Conservation (phyloP, 2,329 filamentous ascomycete species). For the Botrytis pseudocinerea region DNA sequence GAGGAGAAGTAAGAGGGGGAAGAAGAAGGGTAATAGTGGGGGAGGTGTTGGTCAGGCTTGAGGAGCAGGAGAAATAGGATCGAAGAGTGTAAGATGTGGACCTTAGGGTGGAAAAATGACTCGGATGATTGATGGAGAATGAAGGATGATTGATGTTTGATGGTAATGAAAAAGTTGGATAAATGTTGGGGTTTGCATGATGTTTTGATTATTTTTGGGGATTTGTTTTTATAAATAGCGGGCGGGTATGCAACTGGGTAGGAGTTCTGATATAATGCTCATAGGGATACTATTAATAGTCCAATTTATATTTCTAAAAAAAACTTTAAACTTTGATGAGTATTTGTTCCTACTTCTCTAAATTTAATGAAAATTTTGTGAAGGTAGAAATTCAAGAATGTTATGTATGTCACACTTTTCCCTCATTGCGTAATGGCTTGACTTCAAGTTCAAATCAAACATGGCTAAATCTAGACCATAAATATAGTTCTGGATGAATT, state of each 20-base stretch:
- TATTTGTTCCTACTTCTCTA: rapidly evolving
- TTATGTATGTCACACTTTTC: rapidly evolving
- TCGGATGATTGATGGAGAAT: neutral
- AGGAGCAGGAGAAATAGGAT: neutral
- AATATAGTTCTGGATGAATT: neutral
- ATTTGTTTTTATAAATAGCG: neutral
- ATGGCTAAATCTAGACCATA: no score
- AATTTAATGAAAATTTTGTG: neutral
- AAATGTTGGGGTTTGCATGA: neutral
- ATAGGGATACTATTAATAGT: neutral
- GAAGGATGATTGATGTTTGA: neutral
- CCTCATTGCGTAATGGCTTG: neutral
- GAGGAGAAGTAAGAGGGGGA: neutral
- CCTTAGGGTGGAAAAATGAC: neutral
- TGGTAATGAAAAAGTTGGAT: no score
- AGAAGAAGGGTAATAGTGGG: neutral
- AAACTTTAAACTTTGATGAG: neutral
- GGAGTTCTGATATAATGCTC: neutral
- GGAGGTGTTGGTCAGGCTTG: neutral
- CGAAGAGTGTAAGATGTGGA: neutral
- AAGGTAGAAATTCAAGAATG: neutral
- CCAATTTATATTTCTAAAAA: neutral
- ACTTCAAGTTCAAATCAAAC: neutral
- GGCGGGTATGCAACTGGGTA: neutral
- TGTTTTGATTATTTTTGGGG: neutral